These are phyloP conservation scores for Stagonosporopsis tanaceti DNA, from an alignment of 2,329 filamentous ascomycete species.

Conservation along the genomic window DNA sequence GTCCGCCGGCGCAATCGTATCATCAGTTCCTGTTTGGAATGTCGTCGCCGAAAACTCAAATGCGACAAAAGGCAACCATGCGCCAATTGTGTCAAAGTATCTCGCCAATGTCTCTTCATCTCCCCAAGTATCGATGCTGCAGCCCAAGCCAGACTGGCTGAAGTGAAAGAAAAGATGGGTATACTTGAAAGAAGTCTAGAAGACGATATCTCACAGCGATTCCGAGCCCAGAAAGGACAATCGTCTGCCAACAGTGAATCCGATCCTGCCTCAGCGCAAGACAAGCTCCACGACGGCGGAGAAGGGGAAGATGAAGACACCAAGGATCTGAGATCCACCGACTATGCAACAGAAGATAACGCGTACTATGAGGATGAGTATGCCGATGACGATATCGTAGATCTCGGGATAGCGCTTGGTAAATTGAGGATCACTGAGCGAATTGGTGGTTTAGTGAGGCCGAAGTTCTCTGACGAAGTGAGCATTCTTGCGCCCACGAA, in stretches of 20 bases:
- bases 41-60: slow-evolving; percentile 76
- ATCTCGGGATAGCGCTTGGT: slow-evolving; percentile 75
- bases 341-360: slow-evolving; percentile 69
- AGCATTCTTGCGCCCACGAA: slow-evolving; percentile 18
- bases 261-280: slow-evolving; percentile 27
- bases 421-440: slow-evolving; percentile 77
- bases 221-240: not conserved
- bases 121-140: slow-evolving; percentile 73
- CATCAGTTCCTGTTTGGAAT: slow-evolving; percentile 51
- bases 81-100: slow-evolving; percentile 66
- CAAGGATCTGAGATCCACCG: slow-evolving; percentile 67
- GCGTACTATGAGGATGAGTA: slow-evolving; percentile 70
- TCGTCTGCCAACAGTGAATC: not conserved
- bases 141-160: slow-evolving; percentile 73
- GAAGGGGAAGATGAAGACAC: slow-evolving; percentile 65
- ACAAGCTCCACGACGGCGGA: slow-evolving; percentile 63
- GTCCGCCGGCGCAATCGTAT: slow-evolving; percentile 49
- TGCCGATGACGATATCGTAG: slow-evolving; percentile 74
- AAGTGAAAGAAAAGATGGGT: slow-evolving; percentile 82
- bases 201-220: slow-evolving; percentile 67
- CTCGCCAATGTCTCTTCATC: slow-evolving; percentile 68
- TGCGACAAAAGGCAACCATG: slow-evolving; percentile 79
- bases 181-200: slow-evolving; percentile 74
- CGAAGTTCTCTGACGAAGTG: slow-evolving; percentile 75
- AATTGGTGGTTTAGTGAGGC: slow-evolving; percentile 75